Evolutionary conservation across 2,329 filamentous ascomycete genomes (phyloP), one percentile per base, ranked within the genome.

Genomic region (Botrytis medusae): DNA sequence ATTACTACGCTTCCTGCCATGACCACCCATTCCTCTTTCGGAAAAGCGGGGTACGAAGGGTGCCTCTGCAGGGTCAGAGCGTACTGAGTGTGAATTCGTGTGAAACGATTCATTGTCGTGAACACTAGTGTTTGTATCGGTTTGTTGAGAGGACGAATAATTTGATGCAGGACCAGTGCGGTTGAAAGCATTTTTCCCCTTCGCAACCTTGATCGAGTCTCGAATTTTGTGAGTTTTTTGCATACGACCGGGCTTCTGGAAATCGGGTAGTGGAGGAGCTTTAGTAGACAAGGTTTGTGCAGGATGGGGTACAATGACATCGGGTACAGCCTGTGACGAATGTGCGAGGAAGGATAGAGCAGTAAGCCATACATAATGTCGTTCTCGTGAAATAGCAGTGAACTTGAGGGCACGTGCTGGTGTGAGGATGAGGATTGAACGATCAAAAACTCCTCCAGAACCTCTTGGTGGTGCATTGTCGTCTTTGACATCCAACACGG

Each of bases 401-500:
- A 99, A 98, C 81, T 99, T 99, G 73, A 99, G 87, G 1, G 96
- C 96, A 78, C 96, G 89, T 78, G 97, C 92, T 1, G 96, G 95
- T 7, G 96, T 99, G 68, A 99, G 83, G 77, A 99, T 97, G 65
- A 99, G 84, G 78, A 99, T 98, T 0, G 96, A 98, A 70, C 96
- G 91, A 83, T 97, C 94, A 84, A 98, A 98, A 16, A 94, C 84
- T 34, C 85, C 82, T 69, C 77, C 79, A 57, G 87, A 83, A 71
- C 91, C 92, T 81, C 92, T 96, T 1, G 95, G 95, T 57, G 93
- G 82, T 10, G 93, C 89, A 75, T 96, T 97, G 79, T 96, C 94
- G 78, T 99, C 96, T 82, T 97, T 97, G 76, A 99, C 96, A 79
- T 99, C 96, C 44, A 99, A 87, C 7, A 99, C 96, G 16, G 96